Percentiles rank a stretch among this genome's conserved stretches.
These are phyloP conservation scores for Ophiostoma himal-ulmi DNA, from an alignment of 2,329 filamentous ascomycete species.

Conservation along the genomic window DNA sequence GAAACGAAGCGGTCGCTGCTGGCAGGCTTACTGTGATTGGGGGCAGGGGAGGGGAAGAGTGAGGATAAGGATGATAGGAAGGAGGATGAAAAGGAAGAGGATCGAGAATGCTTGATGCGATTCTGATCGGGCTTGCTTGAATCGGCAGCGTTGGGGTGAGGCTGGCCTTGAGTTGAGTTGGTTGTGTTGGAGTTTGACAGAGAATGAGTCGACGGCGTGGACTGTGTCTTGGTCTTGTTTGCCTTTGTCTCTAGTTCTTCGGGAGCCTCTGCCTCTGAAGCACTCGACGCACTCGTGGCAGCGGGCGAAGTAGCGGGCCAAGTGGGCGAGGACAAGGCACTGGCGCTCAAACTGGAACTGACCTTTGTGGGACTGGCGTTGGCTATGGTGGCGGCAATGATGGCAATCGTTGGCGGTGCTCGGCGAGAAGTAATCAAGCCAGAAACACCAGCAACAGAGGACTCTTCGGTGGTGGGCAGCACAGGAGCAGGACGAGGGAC, in stretches of 20 bases:
- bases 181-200: not conserved
- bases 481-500: slow-evolving; percentile 14
- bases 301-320: not conserved
- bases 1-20: slow-evolving; percentile 5
- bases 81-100: not conserved
- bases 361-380: not conserved
- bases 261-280: not conserved
- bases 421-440: slow-evolving; percentile 7
- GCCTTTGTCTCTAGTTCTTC: not conserved
- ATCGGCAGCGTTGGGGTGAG: not conserved
- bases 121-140: not conserved
- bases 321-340: slow-evolving; percentile 6
- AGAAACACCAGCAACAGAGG: not conserved
- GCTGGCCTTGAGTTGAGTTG: not conserved
- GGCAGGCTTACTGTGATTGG: not conserved
- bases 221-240: not conserved
- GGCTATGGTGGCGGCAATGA: not conserved
- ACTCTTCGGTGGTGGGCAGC: slow-evolving; percentile 12
- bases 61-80: not conserved
- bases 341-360: not conserved
- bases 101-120: not conserved
- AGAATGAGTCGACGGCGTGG: not conserved
- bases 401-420: not conserved
- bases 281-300: not conserved
- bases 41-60: not conserved